These are phyloP conservation scores for Rhododendron henanense DNA, from an alignment of 148 eudicot species.

Conservation along the genomic window DNA sequence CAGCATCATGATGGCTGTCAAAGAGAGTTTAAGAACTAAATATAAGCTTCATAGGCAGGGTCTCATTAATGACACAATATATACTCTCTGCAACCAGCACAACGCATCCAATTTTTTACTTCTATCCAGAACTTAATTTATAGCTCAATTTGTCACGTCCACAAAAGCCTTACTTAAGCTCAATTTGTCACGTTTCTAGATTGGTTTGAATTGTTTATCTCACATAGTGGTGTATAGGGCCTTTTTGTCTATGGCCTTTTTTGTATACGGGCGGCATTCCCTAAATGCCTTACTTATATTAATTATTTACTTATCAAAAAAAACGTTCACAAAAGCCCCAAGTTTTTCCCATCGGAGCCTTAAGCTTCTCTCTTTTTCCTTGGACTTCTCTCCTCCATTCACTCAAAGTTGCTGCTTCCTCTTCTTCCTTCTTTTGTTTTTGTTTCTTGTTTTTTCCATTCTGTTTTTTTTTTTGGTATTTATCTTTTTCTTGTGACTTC, in stretches of 20 bases:
- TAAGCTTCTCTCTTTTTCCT: background rate
- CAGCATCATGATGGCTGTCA: background rate
- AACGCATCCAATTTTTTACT: background rate
- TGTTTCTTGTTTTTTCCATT: background rate
- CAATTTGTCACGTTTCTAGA: too few species aligned
- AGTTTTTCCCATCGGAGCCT: background rate
- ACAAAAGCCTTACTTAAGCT: background rate
- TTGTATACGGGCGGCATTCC: too few species aligned
- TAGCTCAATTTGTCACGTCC: background rate
- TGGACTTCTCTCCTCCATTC: background rate
- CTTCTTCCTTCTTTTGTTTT: background rate
- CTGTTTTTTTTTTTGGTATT: background rate
- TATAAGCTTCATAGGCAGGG: background rate
- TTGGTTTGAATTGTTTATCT: too few species aligned
- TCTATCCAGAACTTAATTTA: background rate
- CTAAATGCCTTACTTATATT: too few species aligned
- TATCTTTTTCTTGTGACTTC: background rate
- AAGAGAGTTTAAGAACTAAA: background rate
- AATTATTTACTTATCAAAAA: too few species aligned
- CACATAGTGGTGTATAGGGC: too few species aligned
- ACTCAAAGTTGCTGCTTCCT: background rate
- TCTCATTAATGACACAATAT: background rate
- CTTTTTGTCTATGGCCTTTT: too few species aligned
- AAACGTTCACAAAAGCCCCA: background rate
- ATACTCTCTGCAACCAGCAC: background rate